A percentile compares a stretch with the other conserved stretches of the same genome.
Conservation (phyloP, 2,329 filamentous ascomycete species). For the Claviceps paspali region DNA sequence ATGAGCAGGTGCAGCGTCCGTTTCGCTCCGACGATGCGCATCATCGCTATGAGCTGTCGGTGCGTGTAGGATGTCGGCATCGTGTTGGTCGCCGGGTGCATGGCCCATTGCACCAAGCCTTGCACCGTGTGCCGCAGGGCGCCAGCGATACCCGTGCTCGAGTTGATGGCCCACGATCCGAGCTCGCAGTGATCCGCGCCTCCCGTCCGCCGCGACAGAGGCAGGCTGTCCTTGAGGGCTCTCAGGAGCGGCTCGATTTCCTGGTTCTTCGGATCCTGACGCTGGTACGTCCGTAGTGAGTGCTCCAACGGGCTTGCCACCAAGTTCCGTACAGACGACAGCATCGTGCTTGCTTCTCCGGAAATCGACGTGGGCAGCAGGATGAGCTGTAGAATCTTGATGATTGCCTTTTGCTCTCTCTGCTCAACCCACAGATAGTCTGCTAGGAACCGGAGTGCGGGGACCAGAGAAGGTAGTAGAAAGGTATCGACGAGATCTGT, state of each 20-base stretch:
- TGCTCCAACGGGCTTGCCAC: slow-evolving; percentile 54
- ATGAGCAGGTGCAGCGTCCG: slow-evolving; percentile 46
- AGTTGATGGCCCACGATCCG: slow-evolving; percentile 47
- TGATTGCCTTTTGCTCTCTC: slow-evolving; percentile 49
- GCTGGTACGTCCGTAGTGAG: slow-evolving; percentile 50
- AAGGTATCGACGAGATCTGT: slow-evolving; percentile 69
- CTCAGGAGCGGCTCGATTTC: slow-evolving; percentile 55
- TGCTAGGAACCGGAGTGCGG: slow-evolving; percentile 56
- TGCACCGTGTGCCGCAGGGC: slow-evolving; percentile 47
- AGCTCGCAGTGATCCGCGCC: slow-evolving; percentile 51
- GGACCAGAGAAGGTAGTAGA: slow-evolving; percentile 61
- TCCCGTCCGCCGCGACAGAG: slow-evolving; percentile 43
- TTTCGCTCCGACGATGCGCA: slow-evolving; percentile 46
- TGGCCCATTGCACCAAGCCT: slow-evolving; percentile 50
- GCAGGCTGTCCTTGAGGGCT: slow-evolving; percentile 46
- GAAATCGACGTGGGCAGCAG: slow-evolving; percentile 56
- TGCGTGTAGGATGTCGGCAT: slow-evolving; percentile 57
- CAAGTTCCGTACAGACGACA: slow-evolving; percentile 55
- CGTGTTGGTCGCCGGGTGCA: slow-evolving; percentile 36
- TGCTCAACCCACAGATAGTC: slow-evolving; percentile 54
- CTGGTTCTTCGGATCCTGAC: slow-evolving; percentile 49
- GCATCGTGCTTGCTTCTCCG: slow-evolving; percentile 54
- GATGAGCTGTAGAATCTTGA: slow-evolving; percentile 59
- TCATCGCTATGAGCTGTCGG: slow-evolving; percentile 47
- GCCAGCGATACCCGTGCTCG: slow-evolving; percentile 38